phyloP scores from a whole-genome alignment of 2,329 filamentous ascomycete genomes.

The Apiospora aurea region DNA sequence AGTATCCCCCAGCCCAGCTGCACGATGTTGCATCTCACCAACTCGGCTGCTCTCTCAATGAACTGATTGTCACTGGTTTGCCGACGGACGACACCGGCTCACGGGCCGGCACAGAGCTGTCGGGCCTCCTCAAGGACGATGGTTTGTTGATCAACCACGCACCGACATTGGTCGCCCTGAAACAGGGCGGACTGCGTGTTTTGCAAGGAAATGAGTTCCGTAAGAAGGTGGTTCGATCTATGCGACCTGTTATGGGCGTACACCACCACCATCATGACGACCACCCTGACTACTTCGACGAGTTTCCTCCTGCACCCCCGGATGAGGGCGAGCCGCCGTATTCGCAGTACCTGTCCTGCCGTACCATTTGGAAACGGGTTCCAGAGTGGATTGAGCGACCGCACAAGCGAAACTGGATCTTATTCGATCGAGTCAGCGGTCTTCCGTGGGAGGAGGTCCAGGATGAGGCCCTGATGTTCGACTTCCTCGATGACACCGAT shows the following conservation, averaged over 20 bases:
- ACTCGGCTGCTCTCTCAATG: constrained; percentile 59
- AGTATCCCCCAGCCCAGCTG: constrained; percentile 54
- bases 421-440: constrained; percentile 50
- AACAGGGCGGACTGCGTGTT: constrained; percentile 46
- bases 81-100: constrained; percentile 56
- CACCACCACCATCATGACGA: constrained; percentile 40
- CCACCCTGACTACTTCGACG: constrained; percentile 36
- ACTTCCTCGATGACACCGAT: constrained; percentile 36
- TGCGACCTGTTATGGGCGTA: constrained; percentile 36
- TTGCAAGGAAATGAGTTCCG: constrained; percentile 47
- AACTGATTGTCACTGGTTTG: constrained; percentile 60
- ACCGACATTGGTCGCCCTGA: constrained; percentile 50
- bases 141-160: constrained; percentile 57
- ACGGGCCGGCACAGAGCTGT: constrained; percentile 55
- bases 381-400: constrained; percentile 49
- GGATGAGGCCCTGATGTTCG: constrained; percentile 40
- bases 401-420: constrained; percentile 53
- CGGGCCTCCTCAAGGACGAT: constrained; percentile 61
- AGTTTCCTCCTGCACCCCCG: constrained; percentile 49
- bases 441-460: constrained; percentile 41
- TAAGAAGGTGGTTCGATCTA: constrained; percentile 54
- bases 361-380: constrained; percentile 60
- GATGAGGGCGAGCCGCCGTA: constrained; percentile 51
- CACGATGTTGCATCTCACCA: constrained; percentile 62
- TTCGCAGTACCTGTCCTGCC: constrained; percentile 49